Evolutionary conservation across 1,284 basidiomycete genomes (phyloP).

Genomic region (Leccinum angustisporum): DNA sequence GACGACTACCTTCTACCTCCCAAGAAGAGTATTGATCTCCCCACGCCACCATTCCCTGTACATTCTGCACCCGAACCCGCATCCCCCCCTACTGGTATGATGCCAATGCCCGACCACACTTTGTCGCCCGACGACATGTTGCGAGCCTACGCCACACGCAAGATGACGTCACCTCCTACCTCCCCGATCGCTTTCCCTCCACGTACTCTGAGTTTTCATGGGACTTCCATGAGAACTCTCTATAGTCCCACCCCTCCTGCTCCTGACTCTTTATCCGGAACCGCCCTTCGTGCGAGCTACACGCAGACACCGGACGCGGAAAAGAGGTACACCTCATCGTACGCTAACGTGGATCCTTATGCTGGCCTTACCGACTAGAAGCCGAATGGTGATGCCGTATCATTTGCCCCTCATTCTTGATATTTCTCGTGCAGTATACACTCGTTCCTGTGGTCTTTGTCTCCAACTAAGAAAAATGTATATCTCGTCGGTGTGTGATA

Average conservation of each 20-base stretch:
- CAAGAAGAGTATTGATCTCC: constrained; percentile 28
- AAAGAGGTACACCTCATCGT: constrained; percentile 28
- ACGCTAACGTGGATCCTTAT: constrained; percentile 29
- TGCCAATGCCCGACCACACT: constrained; percentile 47
- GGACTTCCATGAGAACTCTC: constrained; percentile 33
- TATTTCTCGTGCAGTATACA: not conserved
- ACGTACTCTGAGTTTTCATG: constrained; percentile 24
- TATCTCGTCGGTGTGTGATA: constrained; percentile 13
- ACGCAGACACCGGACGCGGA: constrained; percentile 15
- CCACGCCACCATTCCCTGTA: constrained; percentile 35
- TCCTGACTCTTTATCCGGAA: constrained; percentile 8
- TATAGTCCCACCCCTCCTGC: constrained; percentile 26
- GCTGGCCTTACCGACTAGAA: constrained; percentile 12
- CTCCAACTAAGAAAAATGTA: constrained; percentile 19
- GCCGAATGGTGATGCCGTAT: not conserved
- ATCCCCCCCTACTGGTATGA: constrained; percentile 42
- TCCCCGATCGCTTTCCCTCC: constrained; percentile 34
- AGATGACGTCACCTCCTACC: constrained; percentile 37
- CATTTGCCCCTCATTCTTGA: not conserved
- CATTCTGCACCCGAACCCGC: constrained; percentile 35
- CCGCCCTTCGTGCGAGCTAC: constrained; percentile 9
- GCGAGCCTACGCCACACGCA: constrained; percentile 67
- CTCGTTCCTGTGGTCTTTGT: not conserved
- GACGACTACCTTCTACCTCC: constrained; percentile 46
- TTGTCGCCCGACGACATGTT: constrained; percentile 76